Evolutionary conservation across 2,329 filamentous ascomycete genomes (phyloP), one percentile per base, ranked within the genome.

Genomic region (Purpureocillium takamizusanense): DNA sequence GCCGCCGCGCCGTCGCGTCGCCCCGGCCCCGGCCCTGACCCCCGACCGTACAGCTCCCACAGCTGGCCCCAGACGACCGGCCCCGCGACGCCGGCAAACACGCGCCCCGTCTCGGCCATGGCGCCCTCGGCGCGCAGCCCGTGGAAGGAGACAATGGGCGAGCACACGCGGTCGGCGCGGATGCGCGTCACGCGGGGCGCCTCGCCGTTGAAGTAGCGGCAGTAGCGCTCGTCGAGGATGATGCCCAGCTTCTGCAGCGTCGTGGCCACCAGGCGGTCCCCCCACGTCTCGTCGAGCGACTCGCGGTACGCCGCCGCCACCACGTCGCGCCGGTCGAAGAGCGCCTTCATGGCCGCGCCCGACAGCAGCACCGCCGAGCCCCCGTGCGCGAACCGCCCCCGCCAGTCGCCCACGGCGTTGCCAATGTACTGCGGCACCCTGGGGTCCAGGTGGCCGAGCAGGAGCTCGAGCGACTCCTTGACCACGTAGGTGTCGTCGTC

Each of bases 401-500:
- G 67, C 55, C 68, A 77, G 50, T 74, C 71, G 35, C 74, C 74
- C 12, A 77, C 69, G 2, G 71, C 69, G 41, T 77, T 77, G 29
- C 74, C 74, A 16, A 78, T 51, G 48, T 76, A 76, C 31, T 70
- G 61, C 12, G 68, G 63, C 37, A 59, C 54, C 6, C 56, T 46
- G 2, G 65, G 60, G 51, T 76, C 61, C 41, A 77, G 54, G 40
- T 73, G 70, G 14, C 61, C 60, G 12, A 77, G 58, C 11, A 77
- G 53, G 2, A 66, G 52, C 31, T 59, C 55, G 21, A 77, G 53
- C 11, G 72, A 72, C 3, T 66, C 60, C 37, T 63, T 63, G 33
- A 76, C 60, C 33, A 77, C 51, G 49, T 69, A 77, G 1, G 71
- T 77, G 50, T 78, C 73, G 52, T 77, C 74, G 52, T 77, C 73